Percentiles rank a stretch among this genome's conserved stretches.
Evolutionary conservation across 768 basidiomycete species (phyloP).

Genomic region (Tephrocybe sp.): DNA sequence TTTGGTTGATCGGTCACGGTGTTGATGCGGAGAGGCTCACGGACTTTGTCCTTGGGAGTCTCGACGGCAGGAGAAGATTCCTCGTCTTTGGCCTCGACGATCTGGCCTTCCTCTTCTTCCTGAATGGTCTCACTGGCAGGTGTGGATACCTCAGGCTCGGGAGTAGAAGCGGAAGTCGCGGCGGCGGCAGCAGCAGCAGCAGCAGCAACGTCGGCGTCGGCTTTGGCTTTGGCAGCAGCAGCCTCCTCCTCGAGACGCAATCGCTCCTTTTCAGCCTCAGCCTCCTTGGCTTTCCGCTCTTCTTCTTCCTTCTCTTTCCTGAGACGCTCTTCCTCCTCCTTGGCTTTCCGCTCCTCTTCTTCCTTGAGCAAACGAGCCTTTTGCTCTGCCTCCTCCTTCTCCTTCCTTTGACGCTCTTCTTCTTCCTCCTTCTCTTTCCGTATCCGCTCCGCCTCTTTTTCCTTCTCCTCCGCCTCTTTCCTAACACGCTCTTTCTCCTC

Average conservation of each 20-base stretch:
- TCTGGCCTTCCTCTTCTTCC: conserved; percentile 33
- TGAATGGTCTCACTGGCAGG: conserved; percentile 22
- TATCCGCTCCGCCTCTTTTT: conserved; percentile 30
- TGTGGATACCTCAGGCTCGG: conserved; percentile 21
- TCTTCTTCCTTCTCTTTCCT: conserved; percentile 30
- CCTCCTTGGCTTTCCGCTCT: conserved; percentile 47
- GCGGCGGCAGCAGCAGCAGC: conserved; percentile 25
- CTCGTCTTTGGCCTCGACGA: conserved; percentile 21
- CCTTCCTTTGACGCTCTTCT: conserved; percentile 38
- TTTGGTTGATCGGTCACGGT: conserved; percentile 40
- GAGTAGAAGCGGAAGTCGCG: conserved; percentile 14
- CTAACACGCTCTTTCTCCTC: conserved; percentile 26
- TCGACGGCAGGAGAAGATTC: conserved; percentile 36
- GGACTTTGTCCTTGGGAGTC: conserved; percentile 42
- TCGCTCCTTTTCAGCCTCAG: conserved; percentile 33
- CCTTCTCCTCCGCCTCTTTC: conserved; percentile 25
- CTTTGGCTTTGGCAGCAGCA: conserved; percentile 42
- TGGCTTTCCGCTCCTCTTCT: conserved; percentile 43
- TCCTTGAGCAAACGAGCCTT: conserved; percentile 45
- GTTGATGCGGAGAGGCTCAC: conserved; percentile 64
- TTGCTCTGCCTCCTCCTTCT: conserved; percentile 30
- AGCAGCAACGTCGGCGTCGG: conserved; percentile 26
- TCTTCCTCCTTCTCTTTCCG: conserved; percentile 40
- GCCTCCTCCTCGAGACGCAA: conserved; percentile 39
- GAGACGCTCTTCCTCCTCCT: conserved; percentile 35